phyloP scores from a whole-genome alignment of 139 green algal species.

The Trebouxia sp. region DNA sequence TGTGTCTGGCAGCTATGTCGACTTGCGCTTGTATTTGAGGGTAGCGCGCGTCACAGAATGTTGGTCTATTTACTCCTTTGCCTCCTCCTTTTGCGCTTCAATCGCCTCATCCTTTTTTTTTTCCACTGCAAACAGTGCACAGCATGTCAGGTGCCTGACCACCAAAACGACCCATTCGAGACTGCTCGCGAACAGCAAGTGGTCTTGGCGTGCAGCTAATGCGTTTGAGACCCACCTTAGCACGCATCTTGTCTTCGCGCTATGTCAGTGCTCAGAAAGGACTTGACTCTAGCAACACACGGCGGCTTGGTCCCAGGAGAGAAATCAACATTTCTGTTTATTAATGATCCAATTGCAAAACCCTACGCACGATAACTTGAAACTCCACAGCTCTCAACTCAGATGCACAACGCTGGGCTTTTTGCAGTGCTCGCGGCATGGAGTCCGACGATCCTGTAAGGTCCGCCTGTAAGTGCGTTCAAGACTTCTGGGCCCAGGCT shows the following conservation, averaged over 20 bases:
- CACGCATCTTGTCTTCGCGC: slow-evolving; percentile 3
- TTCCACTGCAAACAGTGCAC: slow-evolving; percentile 31
- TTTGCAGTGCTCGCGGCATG: neutral
- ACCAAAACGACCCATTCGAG: too few relatives aligned
- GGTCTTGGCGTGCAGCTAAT: too few relatives aligned
- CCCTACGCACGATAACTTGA: neutral
- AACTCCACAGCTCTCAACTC: too few relatives aligned
- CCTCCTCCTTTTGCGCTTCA: slow-evolving; percentile 38
- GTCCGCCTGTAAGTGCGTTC: neutral
- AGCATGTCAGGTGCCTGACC: too few relatives aligned
- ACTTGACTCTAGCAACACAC: neutral
- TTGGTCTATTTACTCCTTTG: slow-evolving; percentile 33
- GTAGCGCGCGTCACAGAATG: neutral
- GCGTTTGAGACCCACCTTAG: too few relatives aligned
- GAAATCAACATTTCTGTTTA: neutral
- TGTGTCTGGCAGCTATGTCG: too few relatives aligned
- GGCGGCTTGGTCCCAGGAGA: neutral
- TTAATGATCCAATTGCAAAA: neutral
- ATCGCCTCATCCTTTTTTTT: slow-evolving; percentile 40
- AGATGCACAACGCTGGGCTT: too few relatives aligned
- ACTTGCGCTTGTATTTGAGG: too few relatives aligned
- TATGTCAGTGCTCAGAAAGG: neutral
- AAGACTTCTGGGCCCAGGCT: neutral
- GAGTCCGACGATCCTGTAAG: neutral
- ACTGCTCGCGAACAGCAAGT: too few relatives aligned